A percentile compares a stretch with the other conserved stretches of the same genome.
Conservation (phyloP, 345 rosid genomes). For the Populus euphratica region DNA sequence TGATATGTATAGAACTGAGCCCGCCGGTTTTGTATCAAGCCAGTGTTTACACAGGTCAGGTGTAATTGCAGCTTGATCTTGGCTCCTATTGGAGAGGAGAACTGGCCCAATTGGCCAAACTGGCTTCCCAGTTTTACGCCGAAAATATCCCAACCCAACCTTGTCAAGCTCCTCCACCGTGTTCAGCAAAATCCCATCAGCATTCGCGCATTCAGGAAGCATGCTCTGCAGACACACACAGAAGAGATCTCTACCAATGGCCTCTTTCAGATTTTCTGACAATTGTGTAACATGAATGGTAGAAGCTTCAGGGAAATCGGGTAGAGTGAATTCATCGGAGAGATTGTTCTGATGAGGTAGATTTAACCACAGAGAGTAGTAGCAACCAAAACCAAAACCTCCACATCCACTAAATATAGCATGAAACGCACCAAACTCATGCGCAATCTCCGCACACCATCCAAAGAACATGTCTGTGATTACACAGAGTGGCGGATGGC, state of each 20-base stretch:
- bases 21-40: slow-evolving; percentile 55
- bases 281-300: slow-evolving; percentile 46
- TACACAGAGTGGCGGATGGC: slow-evolving; percentile 32
- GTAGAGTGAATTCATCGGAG: slow-evolving; percentile 38
- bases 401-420: slow-evolving; percentile 45
- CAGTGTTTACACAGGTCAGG: slow-evolving; percentile 37
- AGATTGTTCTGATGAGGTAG: slow-evolving; percentile 35
- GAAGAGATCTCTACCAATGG: slow-evolving; percentile 50
- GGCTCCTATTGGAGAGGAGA: slow-evolving; percentile 33
- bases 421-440: slow-evolving; percentile 48
- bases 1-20: slow-evolving; percentile 58
- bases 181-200: slow-evolving; percentile 57
- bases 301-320: slow-evolving; percentile 54
- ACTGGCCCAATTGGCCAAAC: slow-evolving; percentile 66
- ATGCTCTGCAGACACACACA: slow-evolving; percentile 37
- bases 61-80: slow-evolving; percentile 5
- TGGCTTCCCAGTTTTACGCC: slow-evolving; percentile 36
- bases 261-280: slow-evolving; percentile 37
- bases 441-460: slow-evolving; percentile 55
- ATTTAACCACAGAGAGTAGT: slow-evolving; percentile 49
- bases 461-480: slow-evolving; percentile 61
- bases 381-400: slow-evolving; percentile 58
- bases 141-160: slow-evolving; percentile 47
- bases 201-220: slow-evolving; percentile 43
- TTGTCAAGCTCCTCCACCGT: slow-evolving; percentile 56